These are phyloP conservation scores for Phellopilus nigrolimitatus DNA, from an alignment of 1,284 basidiomycete species.

Conservation along the genomic window DNA sequence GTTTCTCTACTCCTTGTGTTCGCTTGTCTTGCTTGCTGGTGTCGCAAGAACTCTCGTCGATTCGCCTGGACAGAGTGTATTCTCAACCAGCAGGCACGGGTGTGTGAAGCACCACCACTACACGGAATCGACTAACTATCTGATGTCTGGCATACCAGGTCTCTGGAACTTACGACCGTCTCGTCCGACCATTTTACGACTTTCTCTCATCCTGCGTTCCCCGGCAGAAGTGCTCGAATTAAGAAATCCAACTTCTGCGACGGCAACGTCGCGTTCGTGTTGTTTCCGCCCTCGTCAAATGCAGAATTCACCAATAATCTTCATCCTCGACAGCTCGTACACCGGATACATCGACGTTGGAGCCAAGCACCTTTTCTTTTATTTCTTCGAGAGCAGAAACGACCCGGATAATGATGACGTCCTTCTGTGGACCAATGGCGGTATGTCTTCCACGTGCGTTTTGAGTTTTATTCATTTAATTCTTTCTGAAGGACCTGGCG, in stretches of 20 bases:
- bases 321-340: slow-evolving; percentile 30
- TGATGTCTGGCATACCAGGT: background rate
- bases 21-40: background rate
- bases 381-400: slow-evolving; percentile 60
- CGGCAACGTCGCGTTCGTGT: slow-evolving; percentile 11
- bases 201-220: slow-evolving; percentile 17
- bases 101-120: background rate
- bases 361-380: slow-evolving; percentile 77
- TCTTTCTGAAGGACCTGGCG: slow-evolving; percentile 42
- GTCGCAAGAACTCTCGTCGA: background rate
- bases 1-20: background rate
- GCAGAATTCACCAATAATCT: background rate
- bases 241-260: slow-evolving; percentile 19
- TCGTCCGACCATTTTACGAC: background rate
- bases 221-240: slow-evolving; percentile 16
- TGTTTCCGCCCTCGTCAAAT: background rate
- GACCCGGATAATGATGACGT: slow-evolving; percentile 34
- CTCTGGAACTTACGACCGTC: background rate
- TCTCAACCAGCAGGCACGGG: background rate
- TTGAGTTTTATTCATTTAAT: background rate
- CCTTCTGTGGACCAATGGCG: slow-evolving; percentile 36
- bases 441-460: too few relatives aligned
- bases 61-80: background rate
- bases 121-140: background rate
- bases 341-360: slow-evolving; percentile 65